Percentiles rank a stretch among this genome's conserved stretches.
These are phyloP conservation scores for Saturnispora besseyi DNA, from an alignment of 805 yeast genomes.

Conservation along the genomic window DNA sequence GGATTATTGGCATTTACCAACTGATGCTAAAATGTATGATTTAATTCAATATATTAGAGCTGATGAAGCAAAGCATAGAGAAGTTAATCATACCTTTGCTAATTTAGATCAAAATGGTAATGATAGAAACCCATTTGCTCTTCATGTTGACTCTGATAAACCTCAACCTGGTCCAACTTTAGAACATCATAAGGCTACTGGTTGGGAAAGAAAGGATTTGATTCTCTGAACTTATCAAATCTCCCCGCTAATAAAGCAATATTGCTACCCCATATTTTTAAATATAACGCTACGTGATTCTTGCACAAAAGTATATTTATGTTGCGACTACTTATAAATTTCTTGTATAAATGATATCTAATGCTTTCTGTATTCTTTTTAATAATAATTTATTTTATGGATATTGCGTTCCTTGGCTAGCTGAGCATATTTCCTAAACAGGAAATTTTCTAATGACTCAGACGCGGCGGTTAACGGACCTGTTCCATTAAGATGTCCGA, in stretches of 20 bases:
- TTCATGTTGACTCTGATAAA: slow-evolving; percentile 26
- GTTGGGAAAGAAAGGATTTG: slow-evolving; percentile 30
- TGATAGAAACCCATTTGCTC: slow-evolving; percentile 65
- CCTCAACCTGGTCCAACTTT: slow-evolving; percentile 26
- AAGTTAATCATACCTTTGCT: slow-evolving; percentile 70
- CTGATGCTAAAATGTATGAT: slow-evolving; percentile 46
- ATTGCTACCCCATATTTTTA: no score
- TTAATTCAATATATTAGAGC: slow-evolving; percentile 57
- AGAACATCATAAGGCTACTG: slow-evolving; percentile 21
- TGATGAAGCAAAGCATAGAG: slow-evolving; percentile 73
- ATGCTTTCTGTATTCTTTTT: neutral
- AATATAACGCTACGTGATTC: no score
- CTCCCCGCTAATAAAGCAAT: no score
- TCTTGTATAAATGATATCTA: no score
- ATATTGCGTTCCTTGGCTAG: neutral
- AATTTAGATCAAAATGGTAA: slow-evolving; percentile 35
- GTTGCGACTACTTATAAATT: no score
- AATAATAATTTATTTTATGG: neutral
- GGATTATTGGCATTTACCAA: slow-evolving; percentile 52
- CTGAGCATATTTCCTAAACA: neutral
- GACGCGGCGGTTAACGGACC: neutral
- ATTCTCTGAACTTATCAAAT: slow-evolving; percentile 11
- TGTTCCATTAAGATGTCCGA: neutral
- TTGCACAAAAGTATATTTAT: no score
- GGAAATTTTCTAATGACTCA: slow-evolving; percentile 2